phyloP scores from a whole-genome alignment of 2,329 filamentous ascomycete genomes.

The Aspergillus tanneri region DNA sequence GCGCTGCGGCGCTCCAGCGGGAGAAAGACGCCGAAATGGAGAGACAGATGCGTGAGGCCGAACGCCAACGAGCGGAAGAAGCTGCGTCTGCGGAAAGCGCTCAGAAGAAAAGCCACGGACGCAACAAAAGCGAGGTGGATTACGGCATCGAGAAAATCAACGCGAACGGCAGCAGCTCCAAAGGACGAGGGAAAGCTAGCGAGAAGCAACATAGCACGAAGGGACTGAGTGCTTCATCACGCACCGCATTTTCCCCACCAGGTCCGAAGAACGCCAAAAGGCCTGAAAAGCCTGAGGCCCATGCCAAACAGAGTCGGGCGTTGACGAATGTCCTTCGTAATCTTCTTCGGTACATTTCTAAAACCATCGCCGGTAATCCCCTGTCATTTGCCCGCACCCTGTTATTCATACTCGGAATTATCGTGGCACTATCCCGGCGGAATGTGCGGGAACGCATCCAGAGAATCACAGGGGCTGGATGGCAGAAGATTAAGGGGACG shows the following conservation, averaged over 20 bases:
- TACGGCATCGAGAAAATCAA: slow-evolving; percentile 64
- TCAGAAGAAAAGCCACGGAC: slow-evolving; percentile 44
- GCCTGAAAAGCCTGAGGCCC: slow-evolving; percentile 34
- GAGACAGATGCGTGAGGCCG: slow-evolving; percentile 46
- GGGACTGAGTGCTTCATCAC: slow-evolving; percentile 27
- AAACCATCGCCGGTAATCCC: slow-evolving; percentile 55
- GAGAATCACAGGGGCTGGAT: slow-evolving; percentile 66
- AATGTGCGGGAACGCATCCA: slow-evolving; percentile 73
- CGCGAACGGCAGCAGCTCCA: slow-evolving; percentile 35
- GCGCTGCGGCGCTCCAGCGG: slow-evolving; percentile 63
- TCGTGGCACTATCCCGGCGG: slow-evolving; percentile 72
- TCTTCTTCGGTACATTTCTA: slow-evolving; percentile 51
- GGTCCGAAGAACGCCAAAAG: slow-evolving; percentile 42
- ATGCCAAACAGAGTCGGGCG: slow-evolving; percentile 41
- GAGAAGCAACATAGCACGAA: too few species aligned
- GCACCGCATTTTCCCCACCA: slow-evolving; percentile 34
- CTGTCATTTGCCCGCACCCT: slow-evolving; percentile 62
- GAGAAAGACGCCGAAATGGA: slow-evolving; percentile 57
- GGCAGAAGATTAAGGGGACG: slow-evolving; percentile 79
- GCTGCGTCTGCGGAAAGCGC: slow-evolving; percentile 43
- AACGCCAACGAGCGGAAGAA: slow-evolving; percentile 41
- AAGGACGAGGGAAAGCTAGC: slow-evolving; percentile 28
- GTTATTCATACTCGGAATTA: slow-evolving; percentile 74
- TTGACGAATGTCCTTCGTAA: slow-evolving; percentile 50
- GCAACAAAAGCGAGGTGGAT: slow-evolving; percentile 64